Base-by-base conservation (phyloP, 257 asterid genomes). In the Solanum okadae region DNA sequence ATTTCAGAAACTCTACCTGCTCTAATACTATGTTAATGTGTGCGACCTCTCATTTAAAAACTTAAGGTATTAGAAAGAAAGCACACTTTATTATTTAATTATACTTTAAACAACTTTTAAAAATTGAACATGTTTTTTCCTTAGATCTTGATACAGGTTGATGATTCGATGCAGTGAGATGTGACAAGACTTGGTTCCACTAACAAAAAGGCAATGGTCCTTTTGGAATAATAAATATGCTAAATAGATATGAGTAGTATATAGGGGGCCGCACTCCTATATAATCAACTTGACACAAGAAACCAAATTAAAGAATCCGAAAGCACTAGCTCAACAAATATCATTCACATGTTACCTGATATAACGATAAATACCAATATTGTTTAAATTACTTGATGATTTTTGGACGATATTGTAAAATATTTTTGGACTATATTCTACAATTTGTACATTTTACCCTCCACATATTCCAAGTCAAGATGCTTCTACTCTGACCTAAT, bases 261-360 rank as follows among this genome's bases (percentile, higher is more conserved):
- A 82, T 34, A 76, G 76, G 75, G 83, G 77, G 77, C 88, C 67
- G 12, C 2, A 46, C 56, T 46, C 56, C 56, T 63, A 63, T 15
- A 63, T 10, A 63, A 56, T 59, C 87, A 85, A 83, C 87, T 83
- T 87, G 92, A 1, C 73, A 63, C 12, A 46, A 70, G 11, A 8
- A 78, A 27, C 63, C 35, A 22, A 68, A 29, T 68, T 68, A 29
- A 76, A 84, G 86, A 79, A 84, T 90, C 92, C 20, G 34, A 59
- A 61, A 42, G 65, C 78, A 68, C 73, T 16, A 29, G 27, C 25
- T 46, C 40, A 84, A 86, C 87, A 90, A 87, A 87, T 84, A 37
- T 63, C 14, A 46, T 72, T 87, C 84, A 91, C 85, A 38, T 73
- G 49, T 81, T 68, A 29, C 37, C 7, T 73, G 56, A 89, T 59